Base-by-base conservation (phyloP, 192 early-diverging fungal genomes). In the Phycomyces nitens region DNA sequence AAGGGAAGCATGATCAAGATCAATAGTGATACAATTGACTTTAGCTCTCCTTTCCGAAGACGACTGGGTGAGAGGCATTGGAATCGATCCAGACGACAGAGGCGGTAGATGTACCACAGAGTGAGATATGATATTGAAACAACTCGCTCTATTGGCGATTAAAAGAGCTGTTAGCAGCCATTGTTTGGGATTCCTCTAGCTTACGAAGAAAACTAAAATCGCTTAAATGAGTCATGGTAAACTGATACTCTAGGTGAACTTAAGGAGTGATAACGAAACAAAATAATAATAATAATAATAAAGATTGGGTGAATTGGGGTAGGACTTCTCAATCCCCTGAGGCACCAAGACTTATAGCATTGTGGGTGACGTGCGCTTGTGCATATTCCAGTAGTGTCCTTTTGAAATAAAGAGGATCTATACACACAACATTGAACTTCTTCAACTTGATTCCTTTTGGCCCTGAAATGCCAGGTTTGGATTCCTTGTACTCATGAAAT, bases 201-300 rank as follows among this genome's bases (percentile, higher is more conserved):
- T 68, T 68, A 74, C 66, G 72, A 29, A 74, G 51, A 61, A 74
- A 74, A 21, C 63, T 66, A 64, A 56, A 74, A 58, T 69, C 72
- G 34, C 67, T 69, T 24, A 74, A 54, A 70, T 74, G 73, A n/a
- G 73, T 74, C 73, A 74, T 74, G 5, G 42, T 56, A 7, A 39
- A 51, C n/a, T n/a, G n/a, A n/a, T n/a, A n/a, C n/a, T n/a, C n/a
- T n/a, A n/a, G 41, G 41, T 42, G 14, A 14, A 10, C 8, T 7
- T 42, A 14, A 42, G 41, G 7, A 42, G 41, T 42, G 41, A 14
- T 42, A 14, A 42, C 8, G 7, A 42, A 14, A 10, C 8, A 14
- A 10, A 42, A 14, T 42, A 14, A 14, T 42, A 42, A 14, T 42
- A 42, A 42, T 42, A 42, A 42, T 42, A 42, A 14, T 10, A 42